phyloP scores from a whole-genome alignment of 139 green algal species.

The Pleodorina starrii region DNA sequence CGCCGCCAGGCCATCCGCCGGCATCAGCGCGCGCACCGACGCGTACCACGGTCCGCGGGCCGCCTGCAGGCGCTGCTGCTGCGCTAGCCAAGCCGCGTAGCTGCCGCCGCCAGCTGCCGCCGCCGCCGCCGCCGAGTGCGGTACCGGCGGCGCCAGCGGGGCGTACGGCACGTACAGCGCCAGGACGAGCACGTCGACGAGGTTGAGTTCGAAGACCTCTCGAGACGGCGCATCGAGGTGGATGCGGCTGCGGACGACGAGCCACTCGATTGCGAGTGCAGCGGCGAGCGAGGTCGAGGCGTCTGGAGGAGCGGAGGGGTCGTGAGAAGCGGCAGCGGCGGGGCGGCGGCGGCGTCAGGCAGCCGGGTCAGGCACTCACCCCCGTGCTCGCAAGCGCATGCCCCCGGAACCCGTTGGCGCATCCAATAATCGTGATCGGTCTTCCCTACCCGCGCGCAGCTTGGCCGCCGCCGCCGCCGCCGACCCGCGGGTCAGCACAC shows the following conservation, averaged over 20 bases:
- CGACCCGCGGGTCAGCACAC: no score
- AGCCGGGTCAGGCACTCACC: no score
- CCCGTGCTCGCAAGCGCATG: no score
- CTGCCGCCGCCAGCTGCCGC: not conserved
- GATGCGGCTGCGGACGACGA: slow-evolving; percentile 35
- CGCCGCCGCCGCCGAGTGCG: not conserved
- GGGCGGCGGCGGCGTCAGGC: no score
- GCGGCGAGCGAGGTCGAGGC: not conserved
- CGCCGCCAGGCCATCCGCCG: slow-evolving; percentile 5
- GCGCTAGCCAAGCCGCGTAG: not conserved
- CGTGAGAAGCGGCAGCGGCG: no score
- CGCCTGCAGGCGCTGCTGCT: slow-evolving; percentile 23
- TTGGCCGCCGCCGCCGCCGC: no score
- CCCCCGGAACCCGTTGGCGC: no score
- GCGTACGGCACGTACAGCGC: slow-evolving; percentile 44
- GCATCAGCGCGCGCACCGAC: not conserved
- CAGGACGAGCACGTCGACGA: slow-evolving; percentile 43
- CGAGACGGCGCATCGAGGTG: slow-evolving; percentile 32
- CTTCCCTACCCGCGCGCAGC: no score
- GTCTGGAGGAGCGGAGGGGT: not conserved
- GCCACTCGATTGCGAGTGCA: slow-evolving; percentile 47
- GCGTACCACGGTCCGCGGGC: not conserved
- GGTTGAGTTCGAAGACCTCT: slow-evolving; percentile 42
- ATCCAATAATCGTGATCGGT: no score
- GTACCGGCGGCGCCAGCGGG: not conserved